Evolutionary conservation across 768 basidiomycete genomes (phyloP).

Genomic region (Trametes maxima): DNA sequence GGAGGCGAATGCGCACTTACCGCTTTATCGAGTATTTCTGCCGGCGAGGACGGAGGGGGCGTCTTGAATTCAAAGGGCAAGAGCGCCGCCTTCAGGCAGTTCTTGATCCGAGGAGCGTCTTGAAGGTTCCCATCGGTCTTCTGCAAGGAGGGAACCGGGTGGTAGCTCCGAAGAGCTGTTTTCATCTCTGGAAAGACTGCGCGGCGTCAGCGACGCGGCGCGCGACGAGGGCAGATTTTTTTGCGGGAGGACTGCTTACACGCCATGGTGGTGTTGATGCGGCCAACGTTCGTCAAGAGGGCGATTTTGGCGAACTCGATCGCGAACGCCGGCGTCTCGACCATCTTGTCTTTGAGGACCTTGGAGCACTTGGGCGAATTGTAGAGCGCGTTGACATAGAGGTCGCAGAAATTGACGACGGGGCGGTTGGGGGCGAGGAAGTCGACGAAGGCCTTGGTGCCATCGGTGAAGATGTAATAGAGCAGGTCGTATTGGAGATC

Average conservation of each 20-base stretch:
- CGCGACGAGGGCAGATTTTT: conserved; percentile 3
- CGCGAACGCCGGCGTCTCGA: conserved; percentile 76
- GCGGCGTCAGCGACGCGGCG: conserved; percentile 21
- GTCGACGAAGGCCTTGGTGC: conserved; percentile 68
- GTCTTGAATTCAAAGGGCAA: conserved; percentile 68
- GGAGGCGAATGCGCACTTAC: conserved; percentile 44
- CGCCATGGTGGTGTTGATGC: conserved; percentile 92
- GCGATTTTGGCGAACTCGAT: conserved; percentile 83
- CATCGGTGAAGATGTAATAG: conserved; percentile 74
- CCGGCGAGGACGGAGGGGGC: conserved; percentile 70
- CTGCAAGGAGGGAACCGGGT: conserved; percentile 88
- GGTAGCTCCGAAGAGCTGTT: conserved; percentile 86
- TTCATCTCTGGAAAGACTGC: conserved; percentile 93
- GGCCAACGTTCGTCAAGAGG: conserved; percentile 84
- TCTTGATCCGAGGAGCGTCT: conserved; percentile 91
- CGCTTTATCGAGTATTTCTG: conserved; percentile 67
- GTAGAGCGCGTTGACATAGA: conserved; percentile 82
- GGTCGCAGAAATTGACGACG: conserved; percentile 72
- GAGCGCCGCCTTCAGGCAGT: conserved; percentile 81
- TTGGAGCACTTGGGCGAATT: conserved; percentile 85
- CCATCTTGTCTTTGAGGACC: conserved; percentile 86
- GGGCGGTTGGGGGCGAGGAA: conserved; percentile 50
- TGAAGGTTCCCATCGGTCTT: conserved; percentile 87
- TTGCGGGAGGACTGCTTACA: conserved; percentile 46
- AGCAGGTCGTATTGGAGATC: conserved; percentile 90